phyloP scores from a whole-genome alignment of 257 asterid genomes.

The Solanum pinnatisectum region DNA sequence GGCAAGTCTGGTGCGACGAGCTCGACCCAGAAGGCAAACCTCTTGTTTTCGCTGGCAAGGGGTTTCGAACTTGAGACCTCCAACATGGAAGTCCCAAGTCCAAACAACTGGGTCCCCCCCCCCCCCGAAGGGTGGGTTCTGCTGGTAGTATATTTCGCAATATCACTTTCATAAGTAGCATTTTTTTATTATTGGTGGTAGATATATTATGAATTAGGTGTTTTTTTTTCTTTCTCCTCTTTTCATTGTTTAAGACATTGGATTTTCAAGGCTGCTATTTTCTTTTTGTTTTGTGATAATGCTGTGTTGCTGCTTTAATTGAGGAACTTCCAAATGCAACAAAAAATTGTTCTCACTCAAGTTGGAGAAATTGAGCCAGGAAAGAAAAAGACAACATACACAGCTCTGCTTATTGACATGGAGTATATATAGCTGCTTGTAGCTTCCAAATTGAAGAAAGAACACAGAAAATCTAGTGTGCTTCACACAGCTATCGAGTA shows the following conservation, averaged over 20 bases:
- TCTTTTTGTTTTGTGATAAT: neutral
- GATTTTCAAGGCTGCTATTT: neutral
- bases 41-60: no score
- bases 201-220: neutral
- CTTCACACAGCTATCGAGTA: neutral
- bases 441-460: neutral
- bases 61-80: no score
- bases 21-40: no score
- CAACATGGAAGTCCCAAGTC: no score
- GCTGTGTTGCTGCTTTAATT: neutral
- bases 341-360: neutral
- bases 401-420: neutral
- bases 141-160: neutral
- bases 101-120: no score
- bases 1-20: no score
- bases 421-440: neutral
- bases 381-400: neutral
- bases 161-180: neutral
- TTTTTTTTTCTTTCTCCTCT: neutral
- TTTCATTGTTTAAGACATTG: neutral
- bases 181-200: neutral
- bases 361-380: neutral
- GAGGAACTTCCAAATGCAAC: neutral
- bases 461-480: neutral
- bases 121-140: neutral